These are phyloP conservation scores for Mycena indigotica DNA, from an alignment of 768 basidiomycete species.

Conservation along the genomic window DNA sequence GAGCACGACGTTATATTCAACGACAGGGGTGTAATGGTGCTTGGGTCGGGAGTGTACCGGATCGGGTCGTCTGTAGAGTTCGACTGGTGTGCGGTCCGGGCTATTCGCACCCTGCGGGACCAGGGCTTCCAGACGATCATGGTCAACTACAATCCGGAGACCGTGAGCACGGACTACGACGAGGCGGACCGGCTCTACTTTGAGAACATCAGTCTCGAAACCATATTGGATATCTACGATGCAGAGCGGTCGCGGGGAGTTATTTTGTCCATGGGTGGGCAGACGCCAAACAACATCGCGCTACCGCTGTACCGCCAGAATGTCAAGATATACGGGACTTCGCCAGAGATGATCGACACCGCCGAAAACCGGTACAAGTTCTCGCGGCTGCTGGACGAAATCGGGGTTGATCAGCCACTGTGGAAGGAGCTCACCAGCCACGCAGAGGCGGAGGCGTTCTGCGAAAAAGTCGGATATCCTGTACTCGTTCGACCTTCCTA, in stretches of 20 bases:
- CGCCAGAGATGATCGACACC: conserved; percentile 99
- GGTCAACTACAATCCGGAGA: conserved; percentile 99
- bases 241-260: conserved; percentile 85
- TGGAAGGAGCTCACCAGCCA: conserved; percentile 97
- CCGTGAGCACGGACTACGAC: conserved; percentile 98
- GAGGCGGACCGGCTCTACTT: conserved; percentile 98
- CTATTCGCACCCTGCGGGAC: conserved; percentile 94
- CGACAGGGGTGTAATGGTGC: conserved; percentile 94
- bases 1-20: conserved; percentile 90
- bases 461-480: conserved; percentile 90
- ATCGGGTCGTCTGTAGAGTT: conserved; percentile 99
- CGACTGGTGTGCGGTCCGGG: conserved; percentile 99
- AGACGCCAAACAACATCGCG: conserved; percentile 98
- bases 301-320: conserved; percentile 94
- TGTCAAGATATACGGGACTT: conserved; percentile 97
- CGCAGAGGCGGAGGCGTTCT: conserved; percentile 86
- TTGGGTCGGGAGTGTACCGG: conserved; percentile 97
- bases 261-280: conserved; percentile 97
- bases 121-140: conserved; percentile 94
- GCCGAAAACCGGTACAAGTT: conserved; percentile 99
- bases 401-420: conserved; percentile 95
- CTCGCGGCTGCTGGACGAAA: conserved; percentile 94
- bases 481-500: conserved; percentile 97
- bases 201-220: conserved; percentile 96
- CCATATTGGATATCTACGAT: conserved; percentile 96